A percentile compares a stretch with the other conserved stretches of the same genome.
These are phyloP conservation scores for Nemania sp. DNA, from an alignment of 2,329 filamentous ascomycete genomes.

Conservation along the genomic window DNA sequence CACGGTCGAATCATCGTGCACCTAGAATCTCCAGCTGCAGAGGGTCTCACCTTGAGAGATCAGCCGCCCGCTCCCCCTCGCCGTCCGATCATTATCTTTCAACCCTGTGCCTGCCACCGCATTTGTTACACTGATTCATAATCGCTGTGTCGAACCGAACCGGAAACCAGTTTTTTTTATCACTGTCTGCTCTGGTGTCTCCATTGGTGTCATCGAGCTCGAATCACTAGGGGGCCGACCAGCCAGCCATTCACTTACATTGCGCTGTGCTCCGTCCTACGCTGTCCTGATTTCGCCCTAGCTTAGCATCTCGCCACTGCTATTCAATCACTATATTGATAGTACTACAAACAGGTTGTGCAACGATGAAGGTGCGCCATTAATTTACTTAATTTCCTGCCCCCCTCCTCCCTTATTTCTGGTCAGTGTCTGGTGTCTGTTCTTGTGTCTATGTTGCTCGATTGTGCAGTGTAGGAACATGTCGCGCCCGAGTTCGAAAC, in stretches of 20 bases:
- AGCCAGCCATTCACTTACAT: slow-evolving; percentile 40
- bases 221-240: slow-evolving; percentile 43
- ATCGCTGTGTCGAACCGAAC: slow-evolving; percentile 48
- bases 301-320: slow-evolving; percentile 35
- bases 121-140: slow-evolving; percentile 50
- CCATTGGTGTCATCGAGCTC: slow-evolving; percentile 46
- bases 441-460: slow-evolving; percentile 32
- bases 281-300: slow-evolving; percentile 37
- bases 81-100: slow-evolving; percentile 43
- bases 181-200: slow-evolving; percentile 41
- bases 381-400: slow-evolving; percentile 42
- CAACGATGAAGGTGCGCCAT: slow-evolving; percentile 54
- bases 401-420: slow-evolving; percentile 6
- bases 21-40: slow-evolving; percentile 41
- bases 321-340: slow-evolving; percentile 44
- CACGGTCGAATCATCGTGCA: slow-evolving; percentile 37
- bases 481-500: slow-evolving; percentile 43
- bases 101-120: slow-evolving; percentile 43
- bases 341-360: slow-evolving; percentile 45
- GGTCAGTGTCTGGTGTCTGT: slow-evolving; percentile 31
- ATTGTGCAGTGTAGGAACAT: slow-evolving; percentile 40
- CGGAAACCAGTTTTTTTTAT: slow-evolving; percentile 37
- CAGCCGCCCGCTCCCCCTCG: slow-evolving; percentile 38
- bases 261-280: slow-evolving; percentile 43
- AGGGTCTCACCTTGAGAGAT: slow-evolving; percentile 48